phyloP scores from a whole-genome alignment of 139 green algal genomes.

The Closterium sp. region DNA sequence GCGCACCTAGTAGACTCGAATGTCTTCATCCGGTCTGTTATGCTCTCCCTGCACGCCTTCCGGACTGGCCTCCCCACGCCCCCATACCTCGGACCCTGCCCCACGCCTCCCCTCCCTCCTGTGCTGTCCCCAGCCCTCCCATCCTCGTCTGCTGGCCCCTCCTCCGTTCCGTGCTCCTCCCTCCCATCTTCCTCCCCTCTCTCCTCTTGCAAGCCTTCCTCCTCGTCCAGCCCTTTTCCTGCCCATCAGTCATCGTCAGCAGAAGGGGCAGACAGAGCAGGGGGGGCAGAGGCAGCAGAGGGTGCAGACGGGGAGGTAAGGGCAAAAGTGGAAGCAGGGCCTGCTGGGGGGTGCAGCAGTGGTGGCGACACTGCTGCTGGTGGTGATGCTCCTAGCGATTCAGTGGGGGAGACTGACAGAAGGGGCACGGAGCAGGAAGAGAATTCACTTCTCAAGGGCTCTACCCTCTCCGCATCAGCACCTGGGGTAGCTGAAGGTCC shows the following conservation, averaged over 20 bases:
- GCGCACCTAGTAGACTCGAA: slow-evolving; percentile 53
- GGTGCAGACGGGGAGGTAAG: neutral
- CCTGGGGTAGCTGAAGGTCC: neutral
- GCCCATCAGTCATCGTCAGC: neutral
- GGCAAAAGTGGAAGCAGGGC: neutral
- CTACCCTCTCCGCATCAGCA: neutral
- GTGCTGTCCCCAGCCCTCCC: neutral
- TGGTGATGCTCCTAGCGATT: neutral
- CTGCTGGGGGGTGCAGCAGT: neutral
- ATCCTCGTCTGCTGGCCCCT: neutral
- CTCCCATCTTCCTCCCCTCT: neutral
- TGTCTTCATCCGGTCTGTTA: slow-evolving; percentile 52
- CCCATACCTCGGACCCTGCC: slow-evolving; percentile 20
- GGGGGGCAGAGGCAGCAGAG: too few relatives aligned
- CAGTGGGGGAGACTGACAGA: neutral
- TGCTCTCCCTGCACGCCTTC: slow-evolving; percentile 51
- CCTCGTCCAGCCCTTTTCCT: neutral
- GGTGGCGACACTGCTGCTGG: neutral
- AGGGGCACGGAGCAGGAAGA: neutral
- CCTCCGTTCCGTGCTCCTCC: neutral
- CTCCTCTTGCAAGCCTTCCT: neutral
- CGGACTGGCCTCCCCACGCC: slow-evolving; percentile 20
- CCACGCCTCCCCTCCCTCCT: neutral
- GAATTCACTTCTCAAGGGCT: neutral
- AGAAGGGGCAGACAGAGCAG: too few relatives aligned